Base-by-base conservation (phyloP, 2,329 filamentous ascomycete species). In the Xylaria multiplex region DNA sequence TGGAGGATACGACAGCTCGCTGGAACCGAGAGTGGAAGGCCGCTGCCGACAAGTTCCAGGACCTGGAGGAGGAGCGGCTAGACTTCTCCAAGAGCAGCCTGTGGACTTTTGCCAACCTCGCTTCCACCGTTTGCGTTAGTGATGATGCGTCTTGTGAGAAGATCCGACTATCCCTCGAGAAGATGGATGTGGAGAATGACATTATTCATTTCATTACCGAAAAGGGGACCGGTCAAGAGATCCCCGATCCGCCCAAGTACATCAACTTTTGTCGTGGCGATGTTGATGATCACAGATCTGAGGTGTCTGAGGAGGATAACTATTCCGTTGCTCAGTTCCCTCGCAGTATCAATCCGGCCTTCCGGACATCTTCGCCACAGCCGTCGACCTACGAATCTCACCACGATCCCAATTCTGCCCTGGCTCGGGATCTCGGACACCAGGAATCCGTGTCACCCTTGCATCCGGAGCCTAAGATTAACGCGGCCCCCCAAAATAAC, bases 21-120 rank as follows among this genome's bases (percentile, higher is more conserved):
- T 99, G 96, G 96, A 99, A 99, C 77, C 88, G 95, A 74, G 96
- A 99, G 78, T 99, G 96, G 96, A 99, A 98, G 80, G 89, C 92
- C 22, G 96, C 95, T 0, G 97, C 96, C 74, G 96, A 96, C 84
- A 99, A 98, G 83, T 99, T 99, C 80, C 96, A 99, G 82, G 96
- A 99, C 75, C 87, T 99, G 13, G 96, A 99, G 80, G 96, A 99
- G 79, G 96, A 99, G 80, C 88, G 96, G 49, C 86, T 99, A 45
- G 96, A 99, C 79, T 99, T 97, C 77, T 94, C 93, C 71, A 99
- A 98, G 84, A 97, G 92, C 81, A 98, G 96, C 75, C 84, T 99
- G 7, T 99, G 96, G 96, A 95, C 90, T 14, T 99, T 98, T 81
- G 95, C 96, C 62, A 99, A 99, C 78, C 93, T 99, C 73, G 90